These are phyloP conservation scores for Beauveria brongniartii DNA, from an alignment of 2,329 filamentous ascomycete species.

Conservation along the genomic window DNA sequence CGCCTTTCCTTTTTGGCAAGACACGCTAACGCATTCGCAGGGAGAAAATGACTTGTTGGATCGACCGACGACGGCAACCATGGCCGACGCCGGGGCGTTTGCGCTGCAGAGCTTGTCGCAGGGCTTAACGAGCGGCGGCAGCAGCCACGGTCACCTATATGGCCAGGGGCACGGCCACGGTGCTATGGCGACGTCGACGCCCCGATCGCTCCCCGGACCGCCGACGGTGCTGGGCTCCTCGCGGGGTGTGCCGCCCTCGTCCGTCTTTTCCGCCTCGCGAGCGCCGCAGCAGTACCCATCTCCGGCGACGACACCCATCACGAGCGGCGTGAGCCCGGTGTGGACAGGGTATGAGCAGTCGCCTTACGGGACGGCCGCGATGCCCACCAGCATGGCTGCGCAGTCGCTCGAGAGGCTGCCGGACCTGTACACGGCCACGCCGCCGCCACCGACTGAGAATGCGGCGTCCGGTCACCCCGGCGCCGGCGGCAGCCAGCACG, in stretches of 20 bases:
- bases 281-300: conserved; percentile 3
- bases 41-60: conserved; percentile 1
- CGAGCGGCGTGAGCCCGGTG: background rate
- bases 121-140: background rate
- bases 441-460: background rate
- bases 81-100: conserved; percentile 4
- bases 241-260: background rate
- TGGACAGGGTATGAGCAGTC: conserved; percentile 2
- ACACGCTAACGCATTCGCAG: background rate
- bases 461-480: background rate
- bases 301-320: background rate
- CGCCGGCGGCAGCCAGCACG: background rate
- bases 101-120: conserved; percentile 8
- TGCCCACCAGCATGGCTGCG: background rate
- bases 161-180: background rate
- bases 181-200: background rate
- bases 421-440: background rate
- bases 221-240: conserved; percentile 1
- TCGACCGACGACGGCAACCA: background rate
- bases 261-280: background rate
- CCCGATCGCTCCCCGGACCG: conserved; percentile 2
- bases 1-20: background rate
- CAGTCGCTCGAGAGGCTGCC: conserved; percentile 3
- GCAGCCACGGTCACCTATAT: background rate
- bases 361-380: background rate